Base-by-base conservation (phyloP, 345 rosid genomes). In the Melaleuca quinquenervia region DNA sequence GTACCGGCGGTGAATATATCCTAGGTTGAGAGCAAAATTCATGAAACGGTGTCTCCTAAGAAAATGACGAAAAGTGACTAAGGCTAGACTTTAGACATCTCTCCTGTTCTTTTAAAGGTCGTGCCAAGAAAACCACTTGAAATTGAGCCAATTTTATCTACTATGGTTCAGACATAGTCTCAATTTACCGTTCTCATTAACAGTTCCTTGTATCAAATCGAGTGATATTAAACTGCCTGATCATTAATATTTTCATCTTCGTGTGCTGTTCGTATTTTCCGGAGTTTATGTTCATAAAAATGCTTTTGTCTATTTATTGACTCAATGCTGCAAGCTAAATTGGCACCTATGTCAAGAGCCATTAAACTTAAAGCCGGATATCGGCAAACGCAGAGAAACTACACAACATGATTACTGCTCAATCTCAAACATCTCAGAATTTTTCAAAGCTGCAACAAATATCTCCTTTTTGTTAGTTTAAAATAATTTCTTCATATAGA, bases 1-100 rank as follows among this genome's bases (percentile, higher is more conserved):
- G 93, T 93, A 0, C 86, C 93, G 9, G 92, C 94, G 3, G 92
- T 90, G 29, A 93, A 85, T 53, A 90, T 88, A 84, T 93, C 93
- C 92, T 91, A 50, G 20, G 26, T 49, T 51, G 11, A n/a, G 29
- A 87, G 49, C 48, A 32, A 20, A 27, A 6, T 3, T 44, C 29
- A 14, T 26, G 20, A 13, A 10, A 51, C 22, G 1, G 41, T 53
- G 18, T 12, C 9, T 82, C 32, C 15, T 11, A 13, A 21, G 6
- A 51, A 29, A 21, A 36, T 36, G 32, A 51, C 10, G 50, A 49
- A 82, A 82, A 26, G 1, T 49, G n/a, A 45, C 53, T 41, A 41
- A 2, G 41, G 41, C 41, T 45, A 22, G 27, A 80, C 15, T 22
- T 48, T 21, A 20, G 53, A 22, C 53, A n/a, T 58, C 70, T n/a